A percentile compares a stretch with the other conserved stretches of the same genome.
Evolutionary conservation across 2,329 filamentous ascomycete species (phyloP).

Genomic region (Hypoxylon sp.): DNA sequence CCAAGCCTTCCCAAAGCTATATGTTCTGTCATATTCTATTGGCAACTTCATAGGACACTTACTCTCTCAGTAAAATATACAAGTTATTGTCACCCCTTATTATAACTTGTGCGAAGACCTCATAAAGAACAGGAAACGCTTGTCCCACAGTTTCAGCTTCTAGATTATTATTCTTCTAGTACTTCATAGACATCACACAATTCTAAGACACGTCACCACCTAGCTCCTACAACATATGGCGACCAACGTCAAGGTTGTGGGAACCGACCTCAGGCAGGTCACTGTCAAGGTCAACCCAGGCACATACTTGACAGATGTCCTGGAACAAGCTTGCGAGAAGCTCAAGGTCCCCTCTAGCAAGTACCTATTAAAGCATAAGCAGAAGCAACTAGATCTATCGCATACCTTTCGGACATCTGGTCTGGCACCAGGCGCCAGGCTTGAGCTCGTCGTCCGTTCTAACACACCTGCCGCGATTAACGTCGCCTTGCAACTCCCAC

Average conservation of each 20-base stretch:
- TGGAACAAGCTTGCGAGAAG: constrained; percentile 89
- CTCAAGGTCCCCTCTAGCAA: constrained; percentile 80
- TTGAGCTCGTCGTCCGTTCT: constrained; percentile 90
- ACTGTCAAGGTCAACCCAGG: constrained; percentile 86
- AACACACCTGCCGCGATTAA: constrained; percentile 88
- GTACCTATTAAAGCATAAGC: constrained; percentile 88
- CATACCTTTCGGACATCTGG: constrained; percentile 87
- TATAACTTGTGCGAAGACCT: not conserved
- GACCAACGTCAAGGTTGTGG: constrained; percentile 89
- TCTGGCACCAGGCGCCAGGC: constrained; percentile 86
- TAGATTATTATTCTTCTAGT: constrained; percentile 4
- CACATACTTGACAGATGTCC: constrained; percentile 86
- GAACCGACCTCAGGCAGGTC: constrained; percentile 81
- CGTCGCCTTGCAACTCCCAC: constrained; percentile 88
- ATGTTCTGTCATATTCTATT: constrained; percentile 40
- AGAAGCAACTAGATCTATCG: constrained; percentile 88
- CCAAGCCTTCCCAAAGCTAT: not conserved
- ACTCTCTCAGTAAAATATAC: constrained; percentile 6
- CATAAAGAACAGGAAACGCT: constrained; percentile 2
- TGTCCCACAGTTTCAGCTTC: not conserved
- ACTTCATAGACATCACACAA: constrained; percentile 4
- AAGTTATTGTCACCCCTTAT: not conserved
- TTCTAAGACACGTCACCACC: constrained; percentile 6
- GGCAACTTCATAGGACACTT: constrained; percentile 8
- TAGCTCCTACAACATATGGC: constrained; percentile 70